Base-by-base conservation (phyloP, 2,329 filamentous ascomycete genomes). In the Penicillium freii region DNA sequence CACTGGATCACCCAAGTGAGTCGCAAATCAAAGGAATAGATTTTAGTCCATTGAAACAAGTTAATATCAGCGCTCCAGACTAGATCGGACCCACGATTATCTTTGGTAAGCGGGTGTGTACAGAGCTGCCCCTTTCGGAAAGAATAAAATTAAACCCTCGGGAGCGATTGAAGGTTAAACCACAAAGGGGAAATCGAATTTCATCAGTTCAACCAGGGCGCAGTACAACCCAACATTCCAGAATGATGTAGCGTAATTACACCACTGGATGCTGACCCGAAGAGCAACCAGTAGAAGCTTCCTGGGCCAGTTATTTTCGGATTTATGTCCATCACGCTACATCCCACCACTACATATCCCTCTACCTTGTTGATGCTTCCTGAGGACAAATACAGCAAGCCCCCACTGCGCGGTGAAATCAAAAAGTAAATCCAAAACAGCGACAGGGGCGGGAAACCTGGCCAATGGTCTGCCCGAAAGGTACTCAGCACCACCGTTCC, bases 391-490 rank as follows among this genome's bases (percentile, higher is more conserved):
- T 80, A 80, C 61, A 78, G 73, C 39, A 75, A 80, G 55, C 78
- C 78, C 1, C 65, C 80, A 53, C 73, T 80, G 13, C 72, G 77
- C 23, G 74, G 80, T 44, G 62, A 80, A 59, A 69, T 80, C 58
- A 80, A 81, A 64, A 70, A 80, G 53, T 78, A 80, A 59, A 72
- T 81, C 45, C 72, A 80, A 45, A 61, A 73, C 5, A 61, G 73
- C 43, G 78, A 79, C 59, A 81, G 81, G 59, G 79, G 78, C 38
- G 78, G 78, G 10, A 74, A 74, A 34, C 78, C 78, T 15, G 78
- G 78, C 2, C 77, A 81, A 71, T 80, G 78, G 78, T 78, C 77
- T 45, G 78, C 79, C 4, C 70, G 78, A 29, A 81, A 80, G 70
- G 77, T 77, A 61, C 29, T 31, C 25, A 13, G 2, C 21, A 4